phyloP scores from a whole-genome alignment of 192 early-diverging fungal species.

The Entomortierella lignicola region DNA sequence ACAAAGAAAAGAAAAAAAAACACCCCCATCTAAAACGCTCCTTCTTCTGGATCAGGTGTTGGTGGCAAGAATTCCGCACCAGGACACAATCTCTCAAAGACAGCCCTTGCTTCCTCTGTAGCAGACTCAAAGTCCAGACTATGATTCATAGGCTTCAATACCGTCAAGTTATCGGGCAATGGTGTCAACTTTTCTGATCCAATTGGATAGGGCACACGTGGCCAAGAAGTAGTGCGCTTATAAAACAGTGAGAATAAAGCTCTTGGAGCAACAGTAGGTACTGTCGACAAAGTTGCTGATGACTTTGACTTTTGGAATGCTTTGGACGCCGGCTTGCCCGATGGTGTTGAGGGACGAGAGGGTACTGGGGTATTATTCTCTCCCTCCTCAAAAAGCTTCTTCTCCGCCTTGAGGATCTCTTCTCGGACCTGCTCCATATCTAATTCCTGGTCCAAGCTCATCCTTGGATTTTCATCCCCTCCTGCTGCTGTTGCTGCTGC shows the following conservation, averaged over 20 bases:
- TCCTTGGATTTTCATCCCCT: conserved; percentile 29
- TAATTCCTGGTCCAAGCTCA: conserved; percentile 52
- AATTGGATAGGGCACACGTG: conserved; percentile 26
- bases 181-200: conserved; percentile 41
- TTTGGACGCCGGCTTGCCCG: conserved; percentile 26
- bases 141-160: conserved; percentile 57
- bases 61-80: conserved; percentile 63
- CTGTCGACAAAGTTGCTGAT: conserved; percentile 1
- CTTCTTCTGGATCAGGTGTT: conserved; percentile 54
- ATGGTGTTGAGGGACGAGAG: conserved; percentile 22
- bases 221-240: conserved; percentile 50
- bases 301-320: conserved; percentile 42
- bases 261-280: conserved; percentile 17
- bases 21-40: neutral
- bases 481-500: conserved; percentile 8
- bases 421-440: conserved; percentile 48
- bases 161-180: conserved; percentile 58
- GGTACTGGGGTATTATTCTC: conserved; percentile 25
- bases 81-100: conserved; percentile 54
- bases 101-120: conserved; percentile 54
- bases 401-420: conserved; percentile 41
- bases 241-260: conserved; percentile 60
- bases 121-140: conserved; percentile 61
- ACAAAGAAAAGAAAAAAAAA: too few species aligned
- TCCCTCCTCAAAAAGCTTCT: conserved; percentile 40